Base-by-base conservation (phyloP, 2,329 filamentous ascomycete genomes). In the Dothiorella sarmentorum region DNA sequence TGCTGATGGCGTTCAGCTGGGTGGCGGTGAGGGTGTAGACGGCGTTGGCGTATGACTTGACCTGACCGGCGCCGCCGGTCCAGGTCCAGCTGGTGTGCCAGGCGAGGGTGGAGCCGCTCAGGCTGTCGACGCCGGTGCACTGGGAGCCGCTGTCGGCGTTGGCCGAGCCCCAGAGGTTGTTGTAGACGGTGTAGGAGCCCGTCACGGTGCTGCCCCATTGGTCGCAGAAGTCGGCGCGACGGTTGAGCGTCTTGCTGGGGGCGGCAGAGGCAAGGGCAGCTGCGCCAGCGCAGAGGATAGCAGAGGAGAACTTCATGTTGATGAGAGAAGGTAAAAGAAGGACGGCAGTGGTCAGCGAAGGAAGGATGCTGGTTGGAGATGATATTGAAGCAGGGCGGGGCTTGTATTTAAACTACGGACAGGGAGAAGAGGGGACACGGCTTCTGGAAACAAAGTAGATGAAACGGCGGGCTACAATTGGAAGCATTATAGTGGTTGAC, bases 41-140 rank as follows among this genome's bases (percentile, higher is more conserved):
- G 45, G 69, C 73, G 62, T 78, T 76, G 66, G 75, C 68, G 65
- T 75, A 78, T 20, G 74, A 76, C 63, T 78, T 78, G 56, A 78
- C 74, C 26, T 71, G 63, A 62, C 63, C 64, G 3, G 63, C 27
- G 31, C 71, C 73, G 57, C 75, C 74, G 18, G 70, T 63, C 74
- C 74, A 77, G n/a, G 68, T 63, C 75, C 75, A 77, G 26, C 66
- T 74, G 4, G 76, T 76, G 63, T 74, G 69, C 78, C 78, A 80
- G 52, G 70, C 70, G 15, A 80, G 65, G 4, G 68, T 72, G 52
- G 42, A 66, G 27, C 71, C 71, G 51, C 64, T 69, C 29, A 75
- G 63, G 56, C 72, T 67, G 58, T 75, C 71, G 59, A 77, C 71
- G 26, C 70, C 73, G 22, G 76, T 76, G 69, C 78, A 80, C 64